These are phyloP conservation scores for Penicillium sp. DNA, from an alignment of 2,329 filamentous ascomycete genomes.

Conservation along the genomic window DNA sequence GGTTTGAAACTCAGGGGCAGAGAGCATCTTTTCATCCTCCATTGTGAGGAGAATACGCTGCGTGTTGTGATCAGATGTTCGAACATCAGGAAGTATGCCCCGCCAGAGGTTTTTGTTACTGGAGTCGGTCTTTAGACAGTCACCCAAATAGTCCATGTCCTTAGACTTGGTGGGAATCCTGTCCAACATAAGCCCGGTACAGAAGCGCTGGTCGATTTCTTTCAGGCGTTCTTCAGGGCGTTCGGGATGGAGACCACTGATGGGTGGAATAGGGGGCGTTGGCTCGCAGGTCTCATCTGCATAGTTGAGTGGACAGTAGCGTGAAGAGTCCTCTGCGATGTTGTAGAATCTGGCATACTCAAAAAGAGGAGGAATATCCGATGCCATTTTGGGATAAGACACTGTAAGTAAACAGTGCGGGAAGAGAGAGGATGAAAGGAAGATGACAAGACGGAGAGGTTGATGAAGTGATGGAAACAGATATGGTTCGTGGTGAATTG, in stretches of 20 bases:
- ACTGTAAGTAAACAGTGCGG: background rate
- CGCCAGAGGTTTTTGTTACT: background rate
- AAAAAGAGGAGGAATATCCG: background rate
- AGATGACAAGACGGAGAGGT: background rate
- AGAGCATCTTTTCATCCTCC: background rate
- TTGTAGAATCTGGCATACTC: conserved; percentile 1
- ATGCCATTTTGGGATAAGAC: background rate
- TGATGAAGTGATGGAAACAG: background rate
- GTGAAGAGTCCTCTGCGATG: background rate
- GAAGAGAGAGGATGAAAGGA: too few species aligned
- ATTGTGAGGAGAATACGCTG: background rate
- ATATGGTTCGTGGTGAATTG: background rate
- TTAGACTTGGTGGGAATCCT: background rate
- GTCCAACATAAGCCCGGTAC: background rate
- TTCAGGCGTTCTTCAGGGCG: background rate
- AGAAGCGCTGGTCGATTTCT: background rate
- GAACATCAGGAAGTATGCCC: background rate
- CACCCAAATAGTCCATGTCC: background rate
- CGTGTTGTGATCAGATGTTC: background rate
- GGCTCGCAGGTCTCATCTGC: background rate
- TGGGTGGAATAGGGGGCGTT: background rate
- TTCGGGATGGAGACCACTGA: background rate
- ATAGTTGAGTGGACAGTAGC: background rate
- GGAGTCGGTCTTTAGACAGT: background rate
- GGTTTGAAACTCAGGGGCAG: background rate